Conservation (phyloP, 805 yeast genomes). For the Yamadazyma olivae region DNA sequence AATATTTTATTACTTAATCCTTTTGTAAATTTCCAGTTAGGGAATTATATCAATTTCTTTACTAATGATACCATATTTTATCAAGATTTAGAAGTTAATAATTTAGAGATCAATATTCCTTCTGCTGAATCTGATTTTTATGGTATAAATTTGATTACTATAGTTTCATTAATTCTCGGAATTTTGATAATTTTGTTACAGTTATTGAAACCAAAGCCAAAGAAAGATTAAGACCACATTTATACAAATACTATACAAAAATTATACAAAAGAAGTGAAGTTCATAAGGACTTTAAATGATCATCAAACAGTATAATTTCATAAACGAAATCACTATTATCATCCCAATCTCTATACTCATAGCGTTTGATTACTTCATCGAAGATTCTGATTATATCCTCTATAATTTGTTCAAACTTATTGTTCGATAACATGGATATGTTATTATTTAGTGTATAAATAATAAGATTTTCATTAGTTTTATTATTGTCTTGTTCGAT, state of each 20-base stretch:
- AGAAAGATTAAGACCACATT: neutral
- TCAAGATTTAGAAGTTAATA: conserved; percentile 10
- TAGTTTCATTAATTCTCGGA: conserved; percentile 9
- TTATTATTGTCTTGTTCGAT: neutral
- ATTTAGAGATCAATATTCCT: conserved; percentile 6
- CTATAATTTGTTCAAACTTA: conserved; percentile 2
- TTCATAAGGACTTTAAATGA: conserved; percentile 6
- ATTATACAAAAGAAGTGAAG: neutral
- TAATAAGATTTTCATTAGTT: neutral
- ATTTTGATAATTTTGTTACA: conserved; percentile 10
- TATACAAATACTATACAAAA: neutral
- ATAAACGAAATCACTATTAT: conserved; percentile 6
- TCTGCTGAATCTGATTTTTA: conserved; percentile 11
- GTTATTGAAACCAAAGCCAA: conserved; percentile 3
- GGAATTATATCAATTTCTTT: conserved; percentile 33
- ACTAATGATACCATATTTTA: conserved; percentile 40
- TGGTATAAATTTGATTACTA: conserved; percentile 10
- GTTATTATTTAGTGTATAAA: conserved; percentile 5
- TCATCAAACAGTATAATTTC: conserved; percentile 14
- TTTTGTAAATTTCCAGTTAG: conserved; percentile 29
- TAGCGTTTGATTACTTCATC: conserved; percentile 8
- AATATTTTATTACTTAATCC: conserved; percentile 33
- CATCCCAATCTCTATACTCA: neutral
- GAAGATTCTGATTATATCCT: conserved; percentile 6
- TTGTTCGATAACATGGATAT: conserved; percentile 3